A percentile compares a stretch with the other conserved stretches of the same genome.
phyloP scores from a whole-genome alignment of 2,329 filamentous ascomycete species.

The Aspergillus japonicus region DNA sequence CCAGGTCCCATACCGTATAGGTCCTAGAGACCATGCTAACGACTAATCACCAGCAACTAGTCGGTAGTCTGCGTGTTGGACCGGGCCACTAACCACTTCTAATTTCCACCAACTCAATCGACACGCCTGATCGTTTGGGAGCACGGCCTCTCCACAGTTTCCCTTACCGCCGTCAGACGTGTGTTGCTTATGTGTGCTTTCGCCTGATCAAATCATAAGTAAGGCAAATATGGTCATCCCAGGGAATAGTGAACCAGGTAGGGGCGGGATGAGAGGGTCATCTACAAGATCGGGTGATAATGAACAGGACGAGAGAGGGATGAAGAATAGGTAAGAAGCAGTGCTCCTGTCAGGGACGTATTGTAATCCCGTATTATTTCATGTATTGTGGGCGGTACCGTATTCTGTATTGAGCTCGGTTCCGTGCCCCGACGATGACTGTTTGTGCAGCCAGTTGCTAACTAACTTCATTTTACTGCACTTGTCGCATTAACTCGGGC shows the following conservation, averaged over 20 bases:
- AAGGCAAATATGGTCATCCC: not conserved
- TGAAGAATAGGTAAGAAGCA: not conserved
- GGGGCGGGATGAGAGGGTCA: not conserved
- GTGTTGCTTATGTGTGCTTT: not conserved
- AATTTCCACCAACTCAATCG: constrained; percentile 15
- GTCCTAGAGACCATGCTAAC: not conserved
- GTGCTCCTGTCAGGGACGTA: too few relatives aligned
- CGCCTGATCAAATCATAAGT: not conserved
- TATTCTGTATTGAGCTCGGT: not conserved
- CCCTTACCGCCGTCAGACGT: not conserved
- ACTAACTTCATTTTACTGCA: not conserved
- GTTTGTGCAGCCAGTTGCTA: too few relatives aligned
- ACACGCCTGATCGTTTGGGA: constrained; percentile 16
- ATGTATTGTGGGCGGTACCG: not conserved
- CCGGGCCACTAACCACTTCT: constrained; percentile 5
- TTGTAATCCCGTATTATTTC: too few relatives aligned
- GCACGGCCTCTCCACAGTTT: constrained; percentile 10
- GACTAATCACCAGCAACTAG: not conserved
- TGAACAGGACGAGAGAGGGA: not conserved
- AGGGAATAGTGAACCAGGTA: not conserved
- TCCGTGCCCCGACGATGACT: not conserved
- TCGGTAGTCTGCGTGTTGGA: not conserved
- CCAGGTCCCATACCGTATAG: not conserved
- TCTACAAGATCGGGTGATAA: not conserved
- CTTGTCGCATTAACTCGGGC: not conserved